Evolutionary conservation across 2,329 filamentous ascomycete species (phyloP), one percentile per base, ranked within the genome.

Genomic region (Penicillium paneum): DNA sequence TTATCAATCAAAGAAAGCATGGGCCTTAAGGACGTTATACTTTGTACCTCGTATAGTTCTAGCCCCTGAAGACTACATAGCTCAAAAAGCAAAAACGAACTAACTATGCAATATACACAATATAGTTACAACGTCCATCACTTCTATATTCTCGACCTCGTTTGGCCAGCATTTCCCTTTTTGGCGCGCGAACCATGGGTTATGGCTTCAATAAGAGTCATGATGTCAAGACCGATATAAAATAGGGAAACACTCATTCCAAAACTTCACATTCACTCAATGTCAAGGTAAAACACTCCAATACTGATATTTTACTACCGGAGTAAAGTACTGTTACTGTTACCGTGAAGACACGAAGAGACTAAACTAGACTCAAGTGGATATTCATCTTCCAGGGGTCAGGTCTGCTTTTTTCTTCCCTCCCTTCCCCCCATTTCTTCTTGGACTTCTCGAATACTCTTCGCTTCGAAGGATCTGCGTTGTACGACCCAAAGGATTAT

Each of bases 341-440:
- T 63, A 44, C 60, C 56, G 60, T 59, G 61, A 56, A 59, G 56
- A 52, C 45, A 57, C 49, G 61, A 56, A 59, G 54, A 52, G 48
- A 57, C 49, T 52, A 52, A 49, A 52, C 57, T 62, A 54, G 55
- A 59, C 56, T 64, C 52, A 28, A 63, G 63, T 65, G 63, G 63
- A 59, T 57, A 61, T 55, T 62, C 54, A 55, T 61, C 60, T 62
- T 63, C 62, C 62, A 64, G 62, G 63, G 62, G 62, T 49, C 28
- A 39, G 48, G 32, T 46, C 59, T 32, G 13, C 21, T 47, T 36
- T 47, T 36, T 54, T 52, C 47, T 48, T 44, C 49, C 49, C 44
- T 46, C 49, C 19, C n/a, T 17, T 13, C 21, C 53, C 54, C 51
- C 51, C 47, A 21, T 28, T 57, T 35, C 44, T 51, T 57, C 40